phyloP scores from a whole-genome alignment of 768 basidiomycete species.

The Lyophyllum decastes region DNA sequence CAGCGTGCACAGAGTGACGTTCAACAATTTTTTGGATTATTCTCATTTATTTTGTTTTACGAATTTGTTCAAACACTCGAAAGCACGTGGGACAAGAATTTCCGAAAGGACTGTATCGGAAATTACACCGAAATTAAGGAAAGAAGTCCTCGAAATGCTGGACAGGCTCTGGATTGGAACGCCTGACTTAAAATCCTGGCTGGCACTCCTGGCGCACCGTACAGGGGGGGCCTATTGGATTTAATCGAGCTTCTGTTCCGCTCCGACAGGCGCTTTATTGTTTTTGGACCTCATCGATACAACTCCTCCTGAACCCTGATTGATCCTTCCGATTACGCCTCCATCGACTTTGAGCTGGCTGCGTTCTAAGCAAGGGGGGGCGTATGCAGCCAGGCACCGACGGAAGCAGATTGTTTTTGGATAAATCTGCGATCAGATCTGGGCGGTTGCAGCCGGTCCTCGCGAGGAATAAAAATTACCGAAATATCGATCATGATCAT shows the following conservation, averaged over 20 bases:
- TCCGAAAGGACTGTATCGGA: no score
- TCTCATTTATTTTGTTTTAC: no score
- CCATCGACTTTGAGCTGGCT: background rate
- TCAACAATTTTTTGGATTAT: no score
- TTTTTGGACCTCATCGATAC: slow-evolving; percentile 1
- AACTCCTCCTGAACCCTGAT: background rate
- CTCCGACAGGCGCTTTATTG: background rate
- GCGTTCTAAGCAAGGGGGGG: background rate
- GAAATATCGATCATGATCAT: slow-evolving; percentile 39
- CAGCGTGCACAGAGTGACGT: no score
- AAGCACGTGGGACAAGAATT: no score
- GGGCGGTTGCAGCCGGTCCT: slow-evolving; percentile 20
- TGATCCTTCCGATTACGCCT: slow-evolving; percentile 2
- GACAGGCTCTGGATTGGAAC: no score
- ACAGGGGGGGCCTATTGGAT: background rate
- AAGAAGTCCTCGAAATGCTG: no score
- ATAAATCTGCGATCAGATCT: slow-evolving; percentile 20
- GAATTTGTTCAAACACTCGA: no score
- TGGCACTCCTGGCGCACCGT: no score
- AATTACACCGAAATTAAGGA: no score
- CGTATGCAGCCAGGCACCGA: slow-evolving; percentile 30
- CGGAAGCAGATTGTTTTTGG: slow-evolving; percentile 24
- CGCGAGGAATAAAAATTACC: slow-evolving; percentile 22
- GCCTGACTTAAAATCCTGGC: no score
- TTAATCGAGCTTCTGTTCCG: background rate